Conservation (phyloP, 108 stramenopile species). For the Discostella stelligeroides region DNA sequence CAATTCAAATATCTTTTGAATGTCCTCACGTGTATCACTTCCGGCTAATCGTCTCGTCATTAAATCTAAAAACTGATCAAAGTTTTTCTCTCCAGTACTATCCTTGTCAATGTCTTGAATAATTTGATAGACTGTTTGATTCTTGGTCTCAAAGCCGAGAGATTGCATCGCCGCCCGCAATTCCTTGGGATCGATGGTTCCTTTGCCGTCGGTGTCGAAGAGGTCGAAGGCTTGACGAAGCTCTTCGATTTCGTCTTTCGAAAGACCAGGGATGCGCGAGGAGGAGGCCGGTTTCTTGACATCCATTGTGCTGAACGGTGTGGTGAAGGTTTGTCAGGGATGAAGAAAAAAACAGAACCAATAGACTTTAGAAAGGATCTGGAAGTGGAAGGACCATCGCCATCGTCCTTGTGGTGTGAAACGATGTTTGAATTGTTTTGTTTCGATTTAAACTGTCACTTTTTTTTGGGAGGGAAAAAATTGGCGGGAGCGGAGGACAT, state of each 20-base stretch:
- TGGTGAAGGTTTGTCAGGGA: too few species aligned
- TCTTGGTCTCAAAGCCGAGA: conserved; percentile 92
- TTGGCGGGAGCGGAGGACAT: too few species aligned
- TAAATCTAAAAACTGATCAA: conserved; percentile 89
- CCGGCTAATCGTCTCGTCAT: conserved; percentile 80
- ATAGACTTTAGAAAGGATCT: too few species aligned
- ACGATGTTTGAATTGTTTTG: too few species aligned
- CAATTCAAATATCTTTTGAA: conserved; percentile 94
- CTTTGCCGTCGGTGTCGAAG: conserved; percentile 56
- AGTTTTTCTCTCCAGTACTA: conserved; percentile 55
- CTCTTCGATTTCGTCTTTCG: conserved; percentile 53
- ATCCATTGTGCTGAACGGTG: too few species aligned
- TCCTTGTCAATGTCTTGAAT: conserved; percentile 85
- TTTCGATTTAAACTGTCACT: conserved; percentile 2
- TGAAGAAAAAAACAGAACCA: too few species aligned
- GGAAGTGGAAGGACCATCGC: neutral
- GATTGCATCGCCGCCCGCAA: conserved; percentile 92
- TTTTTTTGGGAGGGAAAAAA: neutral
- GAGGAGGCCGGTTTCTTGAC: conserved; percentile 15
- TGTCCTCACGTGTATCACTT: conserved; percentile 50
- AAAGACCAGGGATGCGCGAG: conserved; percentile 40
- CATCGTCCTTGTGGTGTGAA: neutral
- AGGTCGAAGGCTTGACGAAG: conserved; percentile 51
- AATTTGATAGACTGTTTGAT: conserved; percentile 91
- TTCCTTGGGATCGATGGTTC: conserved; percentile 93